Base-by-base conservation (phyloP, 805 yeast genomes). In the Sugiyamaella qingdaonensis region DNA sequence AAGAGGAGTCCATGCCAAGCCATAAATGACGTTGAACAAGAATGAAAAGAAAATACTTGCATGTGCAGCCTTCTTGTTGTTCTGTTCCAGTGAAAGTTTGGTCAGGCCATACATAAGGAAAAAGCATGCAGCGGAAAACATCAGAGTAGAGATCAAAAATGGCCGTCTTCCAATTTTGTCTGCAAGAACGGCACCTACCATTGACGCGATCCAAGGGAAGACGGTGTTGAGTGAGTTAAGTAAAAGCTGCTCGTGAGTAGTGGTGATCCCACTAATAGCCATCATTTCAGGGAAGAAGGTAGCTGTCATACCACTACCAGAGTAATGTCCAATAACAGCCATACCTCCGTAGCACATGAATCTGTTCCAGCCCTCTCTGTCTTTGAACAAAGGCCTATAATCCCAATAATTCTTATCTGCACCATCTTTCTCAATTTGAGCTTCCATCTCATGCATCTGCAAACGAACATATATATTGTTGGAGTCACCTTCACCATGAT, bases 1-100 rank as follows among this genome's bases (percentile, higher is more conserved):
- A 58, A 70, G 61, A 10, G 72, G 65, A 16, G 71, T 70, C 54
- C 66, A 63, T 1, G 67, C 69, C 52, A 69, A 7, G 2, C 54
- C 49, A 29, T 39, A 55, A 13, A 42, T n/a, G 13, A 32, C 31
- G 8, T 52, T 49, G 46, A 55, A 55, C 11, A 55, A 10, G 39
- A 43, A 54, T 33, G 46, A 49, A 34, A 55, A 50, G 11, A 32
- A 41, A 19, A 55, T 51, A 2, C 37, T 14, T 34, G 5, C 16
- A 13, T 34, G 5, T 44, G 31, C 47, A 16, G 34, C 69, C 9
- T 51, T 51, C 2, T 52, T 36, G 13, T 54, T 50, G 16, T 49
- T 50, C 13, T 55, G 58, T 5, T 54, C 50, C 10, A 52, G 49
- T 46, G 46, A 62, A 35, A 57, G 48, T 16, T 58, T 61, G 7